A percentile compares a stretch with the other conserved stretches of the same genome.
Conservation (phyloP, 2,329 filamentous ascomycete species). For the Magnaporthiopsis incrustans region DNA sequence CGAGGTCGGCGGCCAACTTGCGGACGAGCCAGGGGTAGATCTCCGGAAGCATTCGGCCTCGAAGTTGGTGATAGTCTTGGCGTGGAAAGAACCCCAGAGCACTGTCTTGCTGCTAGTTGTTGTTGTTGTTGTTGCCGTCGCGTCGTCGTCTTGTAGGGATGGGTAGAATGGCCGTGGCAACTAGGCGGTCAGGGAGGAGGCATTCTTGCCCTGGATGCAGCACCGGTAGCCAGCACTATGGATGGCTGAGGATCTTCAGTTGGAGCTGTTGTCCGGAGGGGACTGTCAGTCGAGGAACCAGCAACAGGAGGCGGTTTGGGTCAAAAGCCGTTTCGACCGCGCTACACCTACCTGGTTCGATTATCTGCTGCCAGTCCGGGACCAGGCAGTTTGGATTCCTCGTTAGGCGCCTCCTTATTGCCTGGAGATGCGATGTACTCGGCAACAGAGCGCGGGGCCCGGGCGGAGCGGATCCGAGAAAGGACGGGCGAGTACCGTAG, state of each 20-base stretch:
- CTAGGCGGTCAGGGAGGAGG: slow-evolving; percentile 15
- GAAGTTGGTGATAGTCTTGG: no score
- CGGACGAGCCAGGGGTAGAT: slow-evolving; percentile 24
- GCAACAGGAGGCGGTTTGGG: no score
- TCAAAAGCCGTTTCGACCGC: no score
- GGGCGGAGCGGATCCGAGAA: neutral
- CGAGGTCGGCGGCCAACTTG: slow-evolving; percentile 18
- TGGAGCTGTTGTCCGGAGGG: no score
- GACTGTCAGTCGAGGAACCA: no score
- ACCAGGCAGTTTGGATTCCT: neutral
- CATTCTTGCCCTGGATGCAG: slow-evolving; percentile 18
- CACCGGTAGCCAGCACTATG: no score
- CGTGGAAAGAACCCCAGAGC: no score
- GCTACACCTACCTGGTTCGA: slow-evolving; percentile 19
- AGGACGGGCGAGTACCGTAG: neutral
- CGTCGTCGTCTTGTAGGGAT: no score
- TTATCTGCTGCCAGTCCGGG: slow-evolving; percentile 17
- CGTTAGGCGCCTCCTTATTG: neutral
- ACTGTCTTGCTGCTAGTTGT: no score
- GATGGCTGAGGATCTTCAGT: no score
- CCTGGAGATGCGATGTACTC: neutral
- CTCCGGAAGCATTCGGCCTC: no score
- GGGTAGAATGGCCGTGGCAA: slow-evolving; percentile 16
- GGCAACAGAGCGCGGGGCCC: neutral
- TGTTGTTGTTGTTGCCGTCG: no score